Base-by-base conservation (phyloP, 2,329 filamentous ascomycete species). In the Fusarium sp. region DNA sequence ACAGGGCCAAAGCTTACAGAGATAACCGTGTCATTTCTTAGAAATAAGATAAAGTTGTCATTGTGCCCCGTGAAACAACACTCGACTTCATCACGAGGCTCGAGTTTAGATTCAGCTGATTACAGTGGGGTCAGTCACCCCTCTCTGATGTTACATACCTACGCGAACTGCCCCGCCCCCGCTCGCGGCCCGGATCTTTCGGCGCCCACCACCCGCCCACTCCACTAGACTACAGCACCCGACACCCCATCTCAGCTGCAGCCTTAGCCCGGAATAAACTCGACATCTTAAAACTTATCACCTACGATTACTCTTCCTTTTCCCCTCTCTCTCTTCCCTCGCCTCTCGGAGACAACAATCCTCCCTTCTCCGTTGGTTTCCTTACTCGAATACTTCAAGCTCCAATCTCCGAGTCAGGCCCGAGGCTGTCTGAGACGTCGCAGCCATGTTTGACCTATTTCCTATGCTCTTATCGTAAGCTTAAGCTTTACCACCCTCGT, bases 391-490 rank as follows among this genome's bases (percentile, higher is more conserved):
- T 2, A 28, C 13, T 11, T 41, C 26, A 38, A 34, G 19, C 13
- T 42, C 34, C 13, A 19, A 36, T 13, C 24, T 10, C 25, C 36
- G 4, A 31, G 12, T 26, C 22, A 50, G 12, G 34, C 47, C 22
- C 36, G 54, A 58, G 57, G 50, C 43, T 28, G 19, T 42, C 61
- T 50, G 46, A 32, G 26, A 47, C 50, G 43, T 60, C 65, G 60
- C 71, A 69, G 78, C 53, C 77, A 91, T 93, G 90, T 92, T 93
- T 73, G 88, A 90, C 77, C 85, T 92, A 70, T 85, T 93, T 70
- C 87, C 91, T 70, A 90, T 91, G 78, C 81, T 92, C 70, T 80
- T 93, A 76, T 91, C 90, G 90, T 93, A 80, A 80, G 89, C 83
- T 51, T 32, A 28, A 45, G 67, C 61, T 65, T 58, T 58, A 58